Base-by-base conservation (phyloP, 768 basidiomycete genomes). In the Leccinum fibrillosum region DNA sequence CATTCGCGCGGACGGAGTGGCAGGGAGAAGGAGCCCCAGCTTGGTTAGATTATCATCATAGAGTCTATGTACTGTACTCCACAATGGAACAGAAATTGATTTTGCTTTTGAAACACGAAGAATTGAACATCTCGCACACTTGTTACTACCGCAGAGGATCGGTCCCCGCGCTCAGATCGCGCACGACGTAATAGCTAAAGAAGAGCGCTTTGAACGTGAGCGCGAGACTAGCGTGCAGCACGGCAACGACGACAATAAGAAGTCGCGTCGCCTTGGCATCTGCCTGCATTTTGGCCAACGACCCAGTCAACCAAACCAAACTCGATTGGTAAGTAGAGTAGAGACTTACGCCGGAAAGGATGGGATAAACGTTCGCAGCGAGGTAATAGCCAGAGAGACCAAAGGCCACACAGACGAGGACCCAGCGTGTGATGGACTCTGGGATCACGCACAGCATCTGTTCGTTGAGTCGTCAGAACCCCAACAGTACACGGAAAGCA, bases 371-470 rank as follows among this genome's bases (percentile, higher is more conserved):
- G 66, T 94, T 93, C 23, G 80, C 78, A 13, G 81, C 78, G 28
- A 99, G 80, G 80, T 94, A 98, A 77, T 84, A 93, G 2, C 94
- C 93, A 7, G 96, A 98, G 19, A 93, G 75, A 1, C 76, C 77
- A 63, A 90, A 91, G 0, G 85, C 94, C 48, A 86, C 49, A 12
- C 82, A 82, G 19, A 90, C 86, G 28, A 97, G 79, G 2, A 80
- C 78, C 92, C 93, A 95, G 9, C 95, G 86, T 8, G 95, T 72
- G 26, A 94, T 78, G 2, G 89, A 82, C 5, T 94, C 80, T 0
- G 94, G 93, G 49, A 92, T 88, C 13, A 97, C 87, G 67, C 92
- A 95, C 11, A 97, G 75, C 9, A 95, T 75, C 90, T 92, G 59
- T 17, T 44, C 55, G 32, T 25, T n/a, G 17, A 11, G n/a, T 26